Base-by-base conservation (phyloP, 2,329 filamentous ascomycete genomes). In the Capronia coronata region DNA sequence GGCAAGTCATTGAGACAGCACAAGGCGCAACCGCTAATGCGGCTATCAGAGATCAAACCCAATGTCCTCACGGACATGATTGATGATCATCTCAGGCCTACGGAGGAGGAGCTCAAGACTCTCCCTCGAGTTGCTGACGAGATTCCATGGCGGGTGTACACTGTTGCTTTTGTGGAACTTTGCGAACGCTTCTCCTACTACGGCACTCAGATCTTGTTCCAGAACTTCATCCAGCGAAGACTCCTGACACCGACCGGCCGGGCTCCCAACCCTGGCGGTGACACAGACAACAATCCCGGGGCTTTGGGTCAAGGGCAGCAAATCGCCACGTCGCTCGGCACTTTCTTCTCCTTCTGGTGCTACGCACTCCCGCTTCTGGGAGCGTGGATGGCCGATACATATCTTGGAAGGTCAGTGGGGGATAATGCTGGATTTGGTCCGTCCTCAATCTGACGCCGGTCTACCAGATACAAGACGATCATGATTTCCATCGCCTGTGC, bases 81-180 rank as follows among this genome's bases (percentile, higher is more conserved):
- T n/a, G n/a, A n/a, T n/a, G n/a, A n/a, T n/a, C n/a, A n/a, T n/a
- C n/a, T n/a, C n/a, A n/a, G n/a, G n/a, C n/a, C n/a, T n/a, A n/a
- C n/a, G n/a, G 41, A 47, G 13, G 50, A 56, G 35, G 55, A 54
- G n/a, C 38, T 48, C 29, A 18, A 27, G 13, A 53, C 46, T 6
- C 41, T 56, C 16, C 48, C 49, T 23, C 48, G 27, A 29, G 46
- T n/a, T 38, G 48, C 30, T 29, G 21, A 19, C 34, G 35, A 21
- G 32, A n/a, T 51, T 21, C 49, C 49, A 19, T 48, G 43, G 49
- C 10, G 30, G 1, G 32, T 83, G 50, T 88, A 80, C 68, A 82
- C 80, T 21, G 78, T 89, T 51, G 83, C 82, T 41, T 80, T 87
- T 54, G 79, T 85, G 51, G 85, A 89, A 67, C 70, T 87, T 49